Percentiles rank a stretch among this genome's conserved stretches.
Evolutionary conservation across 2,329 filamentous ascomycete genomes (phyloP).

Genomic region (Incumbomyces delicatus): DNA sequence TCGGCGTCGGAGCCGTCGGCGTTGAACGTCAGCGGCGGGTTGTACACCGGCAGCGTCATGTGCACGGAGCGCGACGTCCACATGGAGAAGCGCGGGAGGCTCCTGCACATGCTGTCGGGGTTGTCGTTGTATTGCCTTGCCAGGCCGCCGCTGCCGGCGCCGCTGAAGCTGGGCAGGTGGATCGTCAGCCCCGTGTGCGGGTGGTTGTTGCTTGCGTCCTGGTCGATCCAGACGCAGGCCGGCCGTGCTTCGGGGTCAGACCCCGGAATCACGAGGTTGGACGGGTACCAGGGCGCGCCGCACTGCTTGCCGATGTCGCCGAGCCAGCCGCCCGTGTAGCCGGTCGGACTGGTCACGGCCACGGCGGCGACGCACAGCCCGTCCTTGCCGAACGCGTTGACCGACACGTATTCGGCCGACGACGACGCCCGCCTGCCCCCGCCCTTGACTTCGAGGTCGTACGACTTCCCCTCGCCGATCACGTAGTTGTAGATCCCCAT

Average conservation of each 20-base stretch:
- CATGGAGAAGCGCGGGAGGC: constrained; percentile 2
- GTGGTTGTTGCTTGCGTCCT: background rate
- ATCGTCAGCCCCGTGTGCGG: background rate
- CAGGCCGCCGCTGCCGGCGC: background rate
- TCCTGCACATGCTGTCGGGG: constrained; percentile 1
- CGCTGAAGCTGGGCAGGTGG: constrained; percentile 3
- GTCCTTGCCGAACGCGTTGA: background rate
- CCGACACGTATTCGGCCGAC: constrained; percentile 2
- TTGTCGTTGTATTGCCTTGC: constrained; percentile 7
- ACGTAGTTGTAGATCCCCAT: constrained; percentile 2
- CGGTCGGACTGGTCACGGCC: background rate
- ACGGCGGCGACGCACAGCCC: constrained; percentile 1
- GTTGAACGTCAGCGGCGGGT: background rate
- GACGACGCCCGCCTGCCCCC: no score
- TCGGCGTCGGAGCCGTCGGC: background rate
- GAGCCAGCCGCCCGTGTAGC: background rate
- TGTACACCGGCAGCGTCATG: constrained; percentile 2
- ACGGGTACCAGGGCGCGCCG: constrained; percentile 1
- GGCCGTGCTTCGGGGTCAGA: background rate
- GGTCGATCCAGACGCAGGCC: constrained; percentile 4
- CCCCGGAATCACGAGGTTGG: background rate
- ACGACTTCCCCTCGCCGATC: background rate
- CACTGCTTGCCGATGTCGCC: background rate
- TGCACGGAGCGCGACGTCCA: background rate
- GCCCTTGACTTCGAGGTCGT: constrained; percentile 3